phyloP scores from a whole-genome alignment of 192 early-diverging fungal genomes.

The Coemansia sp. region DNA sequence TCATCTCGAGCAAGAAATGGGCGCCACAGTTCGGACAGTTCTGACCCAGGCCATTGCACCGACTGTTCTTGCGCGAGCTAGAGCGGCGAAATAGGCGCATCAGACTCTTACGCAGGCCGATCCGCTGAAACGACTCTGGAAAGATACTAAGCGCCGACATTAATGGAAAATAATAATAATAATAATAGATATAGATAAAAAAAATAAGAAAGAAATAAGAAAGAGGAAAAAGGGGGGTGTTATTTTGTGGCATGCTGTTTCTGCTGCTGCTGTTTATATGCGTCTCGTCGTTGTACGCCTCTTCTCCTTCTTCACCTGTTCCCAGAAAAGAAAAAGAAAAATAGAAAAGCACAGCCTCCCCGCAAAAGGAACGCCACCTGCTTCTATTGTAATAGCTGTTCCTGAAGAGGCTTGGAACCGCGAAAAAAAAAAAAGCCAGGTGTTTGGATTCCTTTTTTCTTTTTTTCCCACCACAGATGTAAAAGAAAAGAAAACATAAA shows the following conservation, averaged over 20 bases:
- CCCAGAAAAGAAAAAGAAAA: too few species aligned
- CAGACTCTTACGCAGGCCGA: constrained; percentile 48
- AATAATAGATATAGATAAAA: not conserved
- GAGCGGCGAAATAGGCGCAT: constrained; percentile 46
- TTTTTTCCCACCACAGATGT: not conserved
- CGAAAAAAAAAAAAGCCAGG: not conserved
- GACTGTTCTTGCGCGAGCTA: constrained; percentile 40
- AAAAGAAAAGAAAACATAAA: not conserved
- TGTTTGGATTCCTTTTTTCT: not conserved
- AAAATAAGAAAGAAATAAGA: constrained; percentile 1
- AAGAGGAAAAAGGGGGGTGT: not conserved
- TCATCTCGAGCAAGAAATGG: constrained; percentile 54
- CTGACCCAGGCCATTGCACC: constrained; percentile 50
- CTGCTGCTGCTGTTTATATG: not conserved
- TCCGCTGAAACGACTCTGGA: constrained; percentile 37
- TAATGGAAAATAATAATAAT: not conserved
- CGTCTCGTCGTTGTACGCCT: constrained; percentile 3
- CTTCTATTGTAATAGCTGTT: not conserved
- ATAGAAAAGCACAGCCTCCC: too few species aligned
- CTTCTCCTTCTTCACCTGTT: not conserved
- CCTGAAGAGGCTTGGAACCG: not conserved
- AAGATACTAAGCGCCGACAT: constrained; percentile 47
- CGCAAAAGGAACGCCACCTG: not conserved
- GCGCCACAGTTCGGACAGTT: constrained; percentile 53
- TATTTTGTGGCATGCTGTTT: not conserved